Conservation (phyloP, 106 monocot genomes). For the Cymbidium sinense region DNA sequence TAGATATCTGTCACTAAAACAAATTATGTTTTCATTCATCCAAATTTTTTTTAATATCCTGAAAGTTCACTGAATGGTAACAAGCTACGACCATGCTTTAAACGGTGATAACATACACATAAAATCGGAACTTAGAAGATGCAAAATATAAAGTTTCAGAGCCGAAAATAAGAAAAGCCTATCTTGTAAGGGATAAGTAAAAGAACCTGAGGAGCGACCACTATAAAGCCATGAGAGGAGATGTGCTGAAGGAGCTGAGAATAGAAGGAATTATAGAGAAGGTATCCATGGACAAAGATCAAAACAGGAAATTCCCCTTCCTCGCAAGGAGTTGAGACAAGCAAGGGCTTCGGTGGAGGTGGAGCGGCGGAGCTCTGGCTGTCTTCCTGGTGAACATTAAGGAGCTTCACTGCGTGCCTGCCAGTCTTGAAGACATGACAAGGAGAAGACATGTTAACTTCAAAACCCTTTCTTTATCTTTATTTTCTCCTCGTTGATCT, state of each 20-base stretch:
- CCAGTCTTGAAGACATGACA: slow-evolving; percentile 43
- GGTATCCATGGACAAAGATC: slow-evolving; percentile 73
- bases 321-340: slow-evolving; percentile 54
- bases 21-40: no score
- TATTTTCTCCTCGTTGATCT: background rate
- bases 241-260: slow-evolving; percentile 71
- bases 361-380: slow-evolving; percentile 7
- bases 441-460: slow-evolving; percentile 1
- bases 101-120: background rate
- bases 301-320: slow-evolving; percentile 65
- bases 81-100: no score
- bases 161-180: background rate
- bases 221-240: slow-evolving; percentile 85
- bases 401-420: slow-evolving; percentile 27
- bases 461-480: background rate
- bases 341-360: slow-evolving; percentile 54
- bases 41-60: no score
- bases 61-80: no score
- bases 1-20: no score
- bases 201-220: slow-evolving; percentile 75
- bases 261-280: slow-evolving; percentile 78
- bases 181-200: background rate
- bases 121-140: background rate
- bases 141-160: background rate
- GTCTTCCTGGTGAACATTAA: slow-evolving; percentile 15